phyloP scores from a whole-genome alignment of 2,329 filamentous ascomycete species.

The Colletotrichum sublineola region DNA sequence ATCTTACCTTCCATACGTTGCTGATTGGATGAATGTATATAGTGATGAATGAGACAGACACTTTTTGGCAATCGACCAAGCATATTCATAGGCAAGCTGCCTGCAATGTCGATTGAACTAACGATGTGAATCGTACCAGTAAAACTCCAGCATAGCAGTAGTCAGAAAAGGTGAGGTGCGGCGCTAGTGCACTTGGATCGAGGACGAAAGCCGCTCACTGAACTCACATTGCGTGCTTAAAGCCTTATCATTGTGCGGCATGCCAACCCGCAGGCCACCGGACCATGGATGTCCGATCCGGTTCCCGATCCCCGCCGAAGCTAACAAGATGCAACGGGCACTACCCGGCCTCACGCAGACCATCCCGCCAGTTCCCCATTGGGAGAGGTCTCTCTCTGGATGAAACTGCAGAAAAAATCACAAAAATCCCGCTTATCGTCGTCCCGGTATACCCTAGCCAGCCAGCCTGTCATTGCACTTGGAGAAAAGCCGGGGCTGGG shows the following conservation, averaged over 20 bases:
- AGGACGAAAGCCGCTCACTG: neutral
- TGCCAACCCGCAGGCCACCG: neutral
- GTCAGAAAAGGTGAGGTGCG: neutral
- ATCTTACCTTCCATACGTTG: neutral
- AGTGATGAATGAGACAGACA: neutral
- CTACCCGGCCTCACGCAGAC: conserved; percentile 15
- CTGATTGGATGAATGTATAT: neutral
- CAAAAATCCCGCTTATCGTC: conserved; percentile 20
- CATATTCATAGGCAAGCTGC: neutral
- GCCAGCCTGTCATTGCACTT: neutral
- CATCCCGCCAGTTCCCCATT: conserved; percentile 18
- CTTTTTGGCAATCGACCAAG: neutral
- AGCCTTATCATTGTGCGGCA: neutral
- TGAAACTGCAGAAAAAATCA: conserved; percentile 12
- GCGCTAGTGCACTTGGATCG: neutral
- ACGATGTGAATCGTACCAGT: conserved; percentile 9
- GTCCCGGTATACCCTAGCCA: conserved; percentile 22
- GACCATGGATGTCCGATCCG: conserved; percentile 20
- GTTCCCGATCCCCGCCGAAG: conserved; percentile 21
- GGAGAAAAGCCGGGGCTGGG: conserved; percentile 3
- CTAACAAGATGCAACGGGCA: conserved; percentile 2
- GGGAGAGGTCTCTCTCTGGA: neutral
- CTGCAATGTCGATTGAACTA: neutral
- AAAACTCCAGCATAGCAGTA: conserved; percentile 7
- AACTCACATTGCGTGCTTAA: conserved; percentile 24